Evolutionary conservation across 805 yeast genomes (phyloP), one percentile per base, ranked within the genome.

Genomic region (Candida anglica): DNA sequence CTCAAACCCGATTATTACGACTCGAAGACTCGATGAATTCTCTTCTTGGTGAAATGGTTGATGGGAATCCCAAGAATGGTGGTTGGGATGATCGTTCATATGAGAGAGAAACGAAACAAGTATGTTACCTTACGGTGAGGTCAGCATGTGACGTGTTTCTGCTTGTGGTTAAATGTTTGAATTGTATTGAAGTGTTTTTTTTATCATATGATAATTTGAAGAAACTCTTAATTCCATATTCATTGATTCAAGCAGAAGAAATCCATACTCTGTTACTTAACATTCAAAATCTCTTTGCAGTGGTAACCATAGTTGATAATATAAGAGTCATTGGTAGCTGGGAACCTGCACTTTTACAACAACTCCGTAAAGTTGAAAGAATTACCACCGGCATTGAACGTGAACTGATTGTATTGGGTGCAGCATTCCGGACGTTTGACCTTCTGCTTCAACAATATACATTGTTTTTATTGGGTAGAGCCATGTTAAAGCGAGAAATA

Each of bases 121-220:
- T 50, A 28, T 42, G 58, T 9, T 24, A 39, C 4, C 34, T 52
- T 24, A 37, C 52, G 27, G 27, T 53, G 2, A 38, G 42, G 15
- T 34, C 50, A 5, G 25, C 49, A 8, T 30, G 40, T 6, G 50
- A 46, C 18, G 36, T 27, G 9, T 50, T 57, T 33, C 46, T 39
- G 10, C 11, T 27, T 6, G 33, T 59, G 5, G 33, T 38, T 33
- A 50, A 50, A 20, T 56, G 53, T 19, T 44, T 66, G 27, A 51
- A 53, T 31, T 62, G 68, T 41, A 53, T 65, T 36, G 63, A 63
- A 19, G 42, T 64, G 28, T 66, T 66, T 40, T 65, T 66, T 48
- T 52, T 47, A 27, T 47, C 49, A 29, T 66, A 61, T 41, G 62
- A 56, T 34, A 66, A 66, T 44, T 42, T 66, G 26, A 55, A 56